These are phyloP conservation scores for Acanthamoeba castellanii DNA, from an alignment of 208 protist genomes.

Conservation along the genomic window DNA sequence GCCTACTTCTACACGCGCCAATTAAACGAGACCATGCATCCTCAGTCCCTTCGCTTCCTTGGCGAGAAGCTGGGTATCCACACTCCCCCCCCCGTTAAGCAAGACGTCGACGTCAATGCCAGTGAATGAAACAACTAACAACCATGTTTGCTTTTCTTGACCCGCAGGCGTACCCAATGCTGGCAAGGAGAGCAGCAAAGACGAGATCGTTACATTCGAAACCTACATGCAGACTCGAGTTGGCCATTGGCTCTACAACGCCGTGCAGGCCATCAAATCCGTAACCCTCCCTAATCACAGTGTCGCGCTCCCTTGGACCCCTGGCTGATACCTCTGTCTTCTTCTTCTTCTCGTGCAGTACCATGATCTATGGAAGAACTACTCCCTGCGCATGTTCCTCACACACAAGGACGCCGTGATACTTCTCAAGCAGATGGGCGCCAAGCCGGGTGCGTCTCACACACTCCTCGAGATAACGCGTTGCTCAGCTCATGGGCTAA, in stretches of 20 bases:
- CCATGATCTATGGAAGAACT: slow-evolving; percentile 65
- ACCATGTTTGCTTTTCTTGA: background rate
- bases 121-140: background rate
- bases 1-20: slow-evolving; percentile 65
- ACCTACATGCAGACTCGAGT: slow-evolving; percentile 56
- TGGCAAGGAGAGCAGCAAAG: slow-evolving; percentile 57
- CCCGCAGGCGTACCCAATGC: slow-evolving; percentile 42
- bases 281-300: background rate
- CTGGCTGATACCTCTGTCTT: background rate
- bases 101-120: background rate
- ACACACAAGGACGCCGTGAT: slow-evolving; percentile 52
- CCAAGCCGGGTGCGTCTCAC: slow-evolving; percentile 18
- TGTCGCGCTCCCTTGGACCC: no score
- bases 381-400: slow-evolving; percentile 68
- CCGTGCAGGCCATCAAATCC: slow-evolving; percentile 63
- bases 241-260: slow-evolving; percentile 66
- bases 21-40: slow-evolving; percentile 48
- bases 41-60: slow-evolving; percentile 62
- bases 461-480: background rate
- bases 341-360: background rate
- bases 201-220: slow-evolving; percentile 44
- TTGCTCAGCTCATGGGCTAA: background rate
- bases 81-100: background rate
- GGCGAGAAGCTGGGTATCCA: slow-evolving; percentile 47
- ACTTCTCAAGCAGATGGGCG: slow-evolving; percentile 25